Base-by-base conservation (phyloP, 2,329 filamentous ascomycete species). In the Aspergillus pseudoviridinutans region DNA sequence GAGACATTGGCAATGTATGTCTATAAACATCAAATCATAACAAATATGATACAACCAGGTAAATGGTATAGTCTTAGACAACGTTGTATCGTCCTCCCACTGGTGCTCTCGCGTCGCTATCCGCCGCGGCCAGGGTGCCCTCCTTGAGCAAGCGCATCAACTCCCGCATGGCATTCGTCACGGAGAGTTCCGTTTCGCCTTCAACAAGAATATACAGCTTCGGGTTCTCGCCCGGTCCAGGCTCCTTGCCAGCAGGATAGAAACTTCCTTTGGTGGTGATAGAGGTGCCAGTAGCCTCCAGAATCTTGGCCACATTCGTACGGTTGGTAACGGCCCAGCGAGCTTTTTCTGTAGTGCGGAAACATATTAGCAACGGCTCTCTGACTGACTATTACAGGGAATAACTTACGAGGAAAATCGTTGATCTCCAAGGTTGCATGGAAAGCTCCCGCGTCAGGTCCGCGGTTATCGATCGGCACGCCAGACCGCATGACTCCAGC, bases 361-460 rank as follows among this genome's bases (percentile, higher is more conserved):
- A 51, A 49, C 38, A 27, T 25, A 51, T 61, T 53, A 67, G 61
- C 51, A 46, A 42, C 12, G 44, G 12, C 12, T 27, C 24, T 52
- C 32, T 38, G 5, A 50, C 52, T 55, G 25, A 10, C 42, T 2
- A 49, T 14, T 3, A 6, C 32, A 20, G 50, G 10, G 7, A 10
- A 28, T 53, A 64, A 77, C 79, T 76, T 78, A 81, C 79, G 94
- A 35, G 94, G 94, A 76, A 97, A 97, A 76, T 99, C 94, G 76
- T 99, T 99, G 84, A 99, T 99, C 76, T 97, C 94, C 60, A 99
- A 82, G 3, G 93, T 97, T 17, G 94, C 92, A 74, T 99, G 94
- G 82, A 92, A 99, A 0, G 92, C 92, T 53, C 94, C 94, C 3
- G 94, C 94, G 74, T 99, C 94, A 0, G 94, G 94, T 1, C 94